These are phyloP conservation scores for Russula virescens DNA, from an alignment of 768 basidiomycete species.

Conservation along the genomic window DNA sequence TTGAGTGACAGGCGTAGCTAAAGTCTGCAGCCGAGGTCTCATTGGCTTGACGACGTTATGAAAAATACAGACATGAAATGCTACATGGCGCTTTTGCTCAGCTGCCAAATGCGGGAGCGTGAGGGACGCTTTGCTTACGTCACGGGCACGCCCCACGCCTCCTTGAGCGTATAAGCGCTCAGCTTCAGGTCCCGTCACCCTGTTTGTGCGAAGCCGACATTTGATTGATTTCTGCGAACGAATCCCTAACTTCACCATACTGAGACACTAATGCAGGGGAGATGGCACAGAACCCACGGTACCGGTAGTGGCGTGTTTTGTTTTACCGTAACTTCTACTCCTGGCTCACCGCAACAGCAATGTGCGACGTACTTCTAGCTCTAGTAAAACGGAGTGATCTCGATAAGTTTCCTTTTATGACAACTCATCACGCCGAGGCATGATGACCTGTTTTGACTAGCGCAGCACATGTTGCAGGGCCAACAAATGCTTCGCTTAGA, in stretches of 20 bases:
- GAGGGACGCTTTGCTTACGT: not conserved
- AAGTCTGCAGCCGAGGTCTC: not conserved
- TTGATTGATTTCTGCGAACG: not conserved
- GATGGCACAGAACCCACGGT: not conserved
- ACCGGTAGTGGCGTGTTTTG: not conserved
- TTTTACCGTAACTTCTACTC: too few relatives aligned
- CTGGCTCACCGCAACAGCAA: not conserved
- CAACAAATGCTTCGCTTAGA: not conserved
- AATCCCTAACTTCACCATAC: not conserved
- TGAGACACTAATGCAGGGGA: not conserved
- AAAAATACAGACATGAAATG: not conserved
- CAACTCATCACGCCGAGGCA: too few relatives aligned
- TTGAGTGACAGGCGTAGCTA: too few relatives aligned
- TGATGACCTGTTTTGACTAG: too few relatives aligned
- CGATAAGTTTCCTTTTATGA: too few relatives aligned
- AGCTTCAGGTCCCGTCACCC: not conserved
- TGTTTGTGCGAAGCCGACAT: not conserved
- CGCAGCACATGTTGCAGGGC: not conserved
- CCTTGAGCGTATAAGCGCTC: too few relatives aligned
- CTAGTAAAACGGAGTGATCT: too few relatives aligned
- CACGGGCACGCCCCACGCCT: not conserved
- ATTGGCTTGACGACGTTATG: not conserved
- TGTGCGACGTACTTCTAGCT: not conserved
- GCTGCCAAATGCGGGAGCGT: too few relatives aligned
- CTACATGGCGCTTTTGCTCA: not conserved